Base-by-base conservation (phyloP, 2,329 filamentous ascomycete species). In the Diaporthe citri region DNA sequence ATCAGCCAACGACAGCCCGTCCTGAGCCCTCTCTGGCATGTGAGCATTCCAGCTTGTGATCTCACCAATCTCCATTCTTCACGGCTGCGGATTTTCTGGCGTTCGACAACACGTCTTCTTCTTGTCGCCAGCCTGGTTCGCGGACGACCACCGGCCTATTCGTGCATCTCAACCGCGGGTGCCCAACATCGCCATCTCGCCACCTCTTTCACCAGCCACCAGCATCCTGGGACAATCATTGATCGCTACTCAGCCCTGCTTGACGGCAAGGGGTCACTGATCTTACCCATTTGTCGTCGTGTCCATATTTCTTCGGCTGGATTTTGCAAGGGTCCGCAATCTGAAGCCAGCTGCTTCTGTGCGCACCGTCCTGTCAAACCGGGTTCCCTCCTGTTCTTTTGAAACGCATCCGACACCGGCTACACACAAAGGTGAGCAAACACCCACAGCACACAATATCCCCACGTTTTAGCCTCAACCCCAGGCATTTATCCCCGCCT, bases 401-500 rank as follows among this genome's bases (percentile, higher is more conserved):
- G 78, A 79, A 79, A 78, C 78, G 59, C 74, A 76, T 67, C 67
- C 76, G 74, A 78, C 72, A 77, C 76, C 71, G 39, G 74, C 76
- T 74, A 55, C 51, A 28, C 46, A 55, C 59, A 72, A 74, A 75
- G 73, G 71, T 74, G 73, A 74, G 51, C 52, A 67, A 73, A 75
- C 73, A 25, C 31, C 34, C 48, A 36, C 52, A 41, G 15, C 52
- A 43, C 39, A 31, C 34, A 34, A 48, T 28, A 74, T 62, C 59
- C 66, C 74, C 64, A 56, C 48, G 51, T n/a, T 43, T 52, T 66
- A 69, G 28, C 28, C 46, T 46, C 71, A 34, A 73, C 41, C 60
- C 62, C 39, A 51, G n/a, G 22, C 25, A 20, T 75, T n/a, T 62
- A 6, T 64, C 15, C 34, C 17, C 13, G 17, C 8, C 34, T 25